Evolutionary conservation across 2,329 filamentous ascomycete genomes (phyloP).

Genomic region (Canariomyces notabilis): DNA sequence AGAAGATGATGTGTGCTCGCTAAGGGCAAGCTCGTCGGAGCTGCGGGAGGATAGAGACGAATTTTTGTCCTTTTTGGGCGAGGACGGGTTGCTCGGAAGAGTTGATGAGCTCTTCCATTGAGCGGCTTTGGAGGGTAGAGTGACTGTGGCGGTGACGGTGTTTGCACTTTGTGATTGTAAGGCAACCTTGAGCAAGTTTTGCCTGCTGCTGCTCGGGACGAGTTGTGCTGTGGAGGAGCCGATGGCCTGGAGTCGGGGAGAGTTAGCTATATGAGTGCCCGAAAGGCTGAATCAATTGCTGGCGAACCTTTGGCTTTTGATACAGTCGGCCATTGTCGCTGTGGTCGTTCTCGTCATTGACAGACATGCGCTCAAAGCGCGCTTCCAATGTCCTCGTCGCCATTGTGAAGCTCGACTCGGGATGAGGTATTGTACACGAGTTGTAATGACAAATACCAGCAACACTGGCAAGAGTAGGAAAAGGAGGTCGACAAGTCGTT

Average conservation of each 20-base stretch:
- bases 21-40: conserved; percentile 45
- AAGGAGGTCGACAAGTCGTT: background rate
- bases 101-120: conserved; percentile 43
- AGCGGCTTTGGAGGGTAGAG: conserved; percentile 61
- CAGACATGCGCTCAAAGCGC: conserved; percentile 83
- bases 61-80: conserved; percentile 43
- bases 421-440: background rate
- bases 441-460: background rate
- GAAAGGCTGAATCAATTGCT: background rate
- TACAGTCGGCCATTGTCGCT: conserved; percentile 50
- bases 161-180: conserved; percentile 73
- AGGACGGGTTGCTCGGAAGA: conserved; percentile 14
- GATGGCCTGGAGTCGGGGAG: conserved; percentile 5
- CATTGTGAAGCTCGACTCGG: conserved; percentile 40
- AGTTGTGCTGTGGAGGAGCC: conserved; percentile 37
- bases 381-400: conserved; percentile 74
- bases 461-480: background rate
- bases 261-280: background rate
- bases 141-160: conserved; percentile 59
- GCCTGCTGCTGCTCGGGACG: conserved; percentile 55
- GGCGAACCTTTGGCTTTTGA: conserved; percentile 69
- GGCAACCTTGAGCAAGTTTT: conserved; percentile 81
- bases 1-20: conserved; percentile 44
- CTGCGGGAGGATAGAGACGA: conserved; percentile 30
- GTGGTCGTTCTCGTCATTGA: conserved; percentile 80